A percentile compares a stretch with the other conserved stretches of the same genome.
Conservation (phyloP, 306 rosid genomes). For the Astragalus glycyphyllos region DNA sequence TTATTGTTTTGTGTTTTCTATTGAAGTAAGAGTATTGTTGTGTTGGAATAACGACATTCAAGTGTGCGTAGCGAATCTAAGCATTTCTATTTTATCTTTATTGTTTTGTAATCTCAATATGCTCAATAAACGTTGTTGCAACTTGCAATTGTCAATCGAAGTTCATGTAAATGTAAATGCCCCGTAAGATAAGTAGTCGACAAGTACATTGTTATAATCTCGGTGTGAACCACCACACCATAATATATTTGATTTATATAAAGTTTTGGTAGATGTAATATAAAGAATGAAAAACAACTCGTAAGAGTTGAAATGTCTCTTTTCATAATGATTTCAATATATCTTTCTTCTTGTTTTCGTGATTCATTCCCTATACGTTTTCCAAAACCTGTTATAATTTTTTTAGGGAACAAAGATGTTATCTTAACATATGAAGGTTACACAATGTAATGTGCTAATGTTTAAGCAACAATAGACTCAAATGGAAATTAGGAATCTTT, state of each 20-base stretch:
- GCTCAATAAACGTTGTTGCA: slow-evolving; percentile 10
- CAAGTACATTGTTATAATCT: slow-evolving; percentile 30
- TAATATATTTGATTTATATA: slow-evolving; percentile 1
- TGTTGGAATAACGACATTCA: too few species aligned
- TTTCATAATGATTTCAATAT: slow-evolving; percentile 12
- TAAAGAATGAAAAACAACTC: not conserved
- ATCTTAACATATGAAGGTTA: too few species aligned
- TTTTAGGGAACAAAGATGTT: not conserved
- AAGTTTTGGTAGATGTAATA: slow-evolving; percentile 4
- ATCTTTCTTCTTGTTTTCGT: not conserved
- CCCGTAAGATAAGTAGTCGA: not conserved
- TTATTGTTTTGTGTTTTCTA: too few species aligned
- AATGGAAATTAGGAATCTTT: not conserved
- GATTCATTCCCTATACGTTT: not conserved
- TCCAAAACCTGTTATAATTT: too few species aligned
- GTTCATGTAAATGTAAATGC: not conserved
- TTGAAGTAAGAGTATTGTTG: too few species aligned
- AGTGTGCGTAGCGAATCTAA: too few species aligned
- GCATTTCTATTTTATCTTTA: too few species aligned
- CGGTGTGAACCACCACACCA: slow-evolving; percentile 23
- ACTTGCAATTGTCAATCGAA: slow-evolving; percentile 40
- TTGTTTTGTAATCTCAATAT: slow-evolving; percentile 7
- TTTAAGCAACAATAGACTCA: too few species aligned
- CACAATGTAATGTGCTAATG: too few species aligned
- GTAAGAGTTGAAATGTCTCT: slow-evolving; percentile 24